phyloP scores from a whole-genome alignment of 2,329 filamentous ascomycete genomes.

The Diaporthe amygdali region DNA sequence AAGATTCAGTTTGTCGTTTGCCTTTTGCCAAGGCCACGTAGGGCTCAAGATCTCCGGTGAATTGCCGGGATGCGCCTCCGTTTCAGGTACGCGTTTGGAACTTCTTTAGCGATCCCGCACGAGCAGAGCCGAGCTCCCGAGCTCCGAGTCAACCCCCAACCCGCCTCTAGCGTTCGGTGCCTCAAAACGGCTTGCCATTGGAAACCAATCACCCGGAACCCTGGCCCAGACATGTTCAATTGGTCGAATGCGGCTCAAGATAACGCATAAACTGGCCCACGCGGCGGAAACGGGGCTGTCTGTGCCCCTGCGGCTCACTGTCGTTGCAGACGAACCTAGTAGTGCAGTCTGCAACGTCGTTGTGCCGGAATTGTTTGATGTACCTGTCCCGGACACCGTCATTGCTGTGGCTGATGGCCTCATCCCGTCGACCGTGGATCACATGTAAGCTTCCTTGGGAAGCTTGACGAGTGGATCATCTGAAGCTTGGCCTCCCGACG shows the following conservation, averaged over 20 bases:
- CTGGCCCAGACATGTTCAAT: neutral
- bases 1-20: conserved; percentile 36
- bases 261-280: conserved; percentile 1
- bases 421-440: neutral
- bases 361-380: conserved; percentile 26
- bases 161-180: neutral
- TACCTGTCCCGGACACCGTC: conserved; percentile 16
- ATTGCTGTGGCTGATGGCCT: conserved; percentile 15
- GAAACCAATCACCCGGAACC: neutral
- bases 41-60: neutral
- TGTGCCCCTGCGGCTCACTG: neutral
- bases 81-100: conserved; percentile 24
- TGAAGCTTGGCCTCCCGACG: neutral
- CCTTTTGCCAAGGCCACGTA: conserved; percentile 24
- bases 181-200: neutral
- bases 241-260: neutral
- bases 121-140: neutral
- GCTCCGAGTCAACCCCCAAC: conserved; percentile 3
- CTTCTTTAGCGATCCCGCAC: conserved; percentile 3
- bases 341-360: conserved; percentile 17
- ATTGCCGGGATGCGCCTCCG: neutral
- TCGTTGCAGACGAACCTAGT: conserved; percentile 13
- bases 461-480: conserved; percentile 7
- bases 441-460: conserved; percentile 3
- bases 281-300: neutral